Evolutionary conservation across 805 yeast species (phyloP).

Genomic region (Ogataea glucozyma): DNA sequence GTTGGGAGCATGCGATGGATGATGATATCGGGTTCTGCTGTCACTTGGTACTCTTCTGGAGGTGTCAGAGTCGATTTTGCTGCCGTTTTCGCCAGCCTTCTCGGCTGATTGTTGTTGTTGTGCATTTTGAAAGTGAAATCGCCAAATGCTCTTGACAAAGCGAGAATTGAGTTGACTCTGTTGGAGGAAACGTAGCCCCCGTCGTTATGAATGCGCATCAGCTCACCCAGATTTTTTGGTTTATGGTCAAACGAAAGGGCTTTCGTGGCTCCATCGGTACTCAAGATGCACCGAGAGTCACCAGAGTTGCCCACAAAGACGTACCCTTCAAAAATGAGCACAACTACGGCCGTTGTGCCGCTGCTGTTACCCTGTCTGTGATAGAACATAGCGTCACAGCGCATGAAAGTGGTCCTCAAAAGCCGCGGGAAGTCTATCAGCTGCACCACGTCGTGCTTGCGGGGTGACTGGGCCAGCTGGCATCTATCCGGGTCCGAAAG

Average conservation of each 20-base stretch:
- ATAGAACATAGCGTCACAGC: conserved; percentile 47
- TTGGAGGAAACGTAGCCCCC: conserved; percentile 64
- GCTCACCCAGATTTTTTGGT: conserved; percentile 58
- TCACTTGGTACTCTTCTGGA: conserved; percentile 76
- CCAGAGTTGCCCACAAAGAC: conserved; percentile 70
- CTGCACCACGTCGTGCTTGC: conserved; percentile 20
- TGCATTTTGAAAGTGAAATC: conserved; percentile 58
- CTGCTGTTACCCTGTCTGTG: conserved; percentile 40
- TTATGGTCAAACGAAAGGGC: conserved; percentile 66
- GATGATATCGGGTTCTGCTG: conserved; percentile 75
- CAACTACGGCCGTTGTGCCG: conserved; percentile 56
- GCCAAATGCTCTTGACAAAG: conserved; percentile 62
- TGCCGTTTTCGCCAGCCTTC: conserved; percentile 22
- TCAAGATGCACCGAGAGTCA: conserved; percentile 68
- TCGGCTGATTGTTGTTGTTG: conserved; percentile 27
- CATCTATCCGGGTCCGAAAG: conserved; percentile 20
- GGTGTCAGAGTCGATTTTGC: conserved; percentile 37
- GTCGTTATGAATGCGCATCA: conserved; percentile 56
- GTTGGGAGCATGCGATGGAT: conserved; percentile 46
- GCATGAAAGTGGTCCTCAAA: conserved; percentile 45
- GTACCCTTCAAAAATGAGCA: conserved; percentile 43
- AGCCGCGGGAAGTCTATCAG: conserved; percentile 30
- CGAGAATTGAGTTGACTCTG: conserved; percentile 59
- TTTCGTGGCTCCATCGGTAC: conserved; percentile 55
- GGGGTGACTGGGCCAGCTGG: conserved; percentile 13